Evolutionary conservation across 1,284 basidiomycete genomes (phyloP), one percentile per base, ranked within the genome.

Genomic region (Apiotrichum sp.): DNA sequence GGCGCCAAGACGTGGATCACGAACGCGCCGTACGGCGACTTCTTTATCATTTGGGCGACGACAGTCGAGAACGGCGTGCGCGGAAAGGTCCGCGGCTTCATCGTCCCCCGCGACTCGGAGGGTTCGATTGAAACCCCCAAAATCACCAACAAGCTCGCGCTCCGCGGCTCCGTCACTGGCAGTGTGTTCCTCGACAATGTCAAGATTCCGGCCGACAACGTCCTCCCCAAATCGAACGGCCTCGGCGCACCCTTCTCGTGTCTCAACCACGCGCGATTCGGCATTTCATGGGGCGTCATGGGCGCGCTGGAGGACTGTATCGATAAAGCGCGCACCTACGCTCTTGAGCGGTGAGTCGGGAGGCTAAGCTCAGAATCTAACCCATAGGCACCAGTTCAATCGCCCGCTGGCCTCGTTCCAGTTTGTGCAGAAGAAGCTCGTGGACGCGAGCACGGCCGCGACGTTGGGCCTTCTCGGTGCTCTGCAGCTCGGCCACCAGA

Each of bases 1-100:
- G 93, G 93, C 39, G 87, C 86, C 75, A 98, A 98, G 80, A 97
- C 92, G 0, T 98, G 93, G 93, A 97, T 98, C 70, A 85, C 90
- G 38, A 96, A 95, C 69, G 83, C 89, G 0, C 89, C 90, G 11
- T 83, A 87, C 50, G 89, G 89, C 83, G 89, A 77, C 74, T 85
- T 82, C 29, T 93, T 96, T 68, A 80, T 98, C 43, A 80, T 98
- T 45, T 98, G 95, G 95, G 93, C 93, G 1, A 55, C 69, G 44
- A 63, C 58, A 9, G 64, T 72, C 6, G 65, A 68, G 51, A 63
- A 70, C 44, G 72, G 72, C 11, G 59, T 66, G 52, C 86, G 85
- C 52, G 81, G 83, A 65, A 92, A 90, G 74, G 81, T 98, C 59
- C 85, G 92, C 46, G 95, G 95, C 0, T 98, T 98, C 77, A 72